phyloP scores from a whole-genome alignment of 306 rosid genomes.

The Fagus crenata region DNA sequence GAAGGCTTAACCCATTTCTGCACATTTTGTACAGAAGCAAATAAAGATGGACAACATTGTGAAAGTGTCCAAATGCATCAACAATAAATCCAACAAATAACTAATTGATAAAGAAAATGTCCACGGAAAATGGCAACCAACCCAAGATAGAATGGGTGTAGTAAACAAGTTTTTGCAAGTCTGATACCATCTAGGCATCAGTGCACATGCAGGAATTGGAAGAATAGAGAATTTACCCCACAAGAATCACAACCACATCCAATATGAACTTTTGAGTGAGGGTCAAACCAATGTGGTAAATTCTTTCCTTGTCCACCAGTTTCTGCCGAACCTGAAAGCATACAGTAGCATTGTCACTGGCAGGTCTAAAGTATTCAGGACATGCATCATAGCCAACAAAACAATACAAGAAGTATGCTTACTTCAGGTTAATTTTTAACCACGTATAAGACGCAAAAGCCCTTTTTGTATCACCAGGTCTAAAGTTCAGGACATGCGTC shows the following conservation, averaged over 20 bases:
- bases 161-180: background rate
- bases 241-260: conserved; percentile 78
- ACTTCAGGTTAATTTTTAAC: background rate
- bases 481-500: background rate
- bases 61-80: background rate
- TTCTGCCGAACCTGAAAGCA: conserved; percentile 50
- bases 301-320: conserved; percentile 27
- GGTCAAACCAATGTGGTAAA: conserved; percentile 29
- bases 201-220: conserved; percentile 13
- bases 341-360: conserved; percentile 23
- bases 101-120: background rate
- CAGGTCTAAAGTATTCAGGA: background rate
- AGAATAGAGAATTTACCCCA: conserved; percentile 61
- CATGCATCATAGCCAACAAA: background rate
- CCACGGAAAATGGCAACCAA: background rate
- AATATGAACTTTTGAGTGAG: conserved; percentile 43
- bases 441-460: background rate
- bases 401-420: background rate
- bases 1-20: background rate
- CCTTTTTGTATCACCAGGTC: background rate
- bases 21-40: background rate
- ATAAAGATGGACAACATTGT: background rate
- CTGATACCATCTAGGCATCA: conserved; percentile 7
- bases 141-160: background rate
- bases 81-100: background rate